Evolutionary conservation across 768 basidiomycete species (phyloP), one percentile per base, ranked within the genome.

Genomic region (Termitomyces sp.): DNA sequence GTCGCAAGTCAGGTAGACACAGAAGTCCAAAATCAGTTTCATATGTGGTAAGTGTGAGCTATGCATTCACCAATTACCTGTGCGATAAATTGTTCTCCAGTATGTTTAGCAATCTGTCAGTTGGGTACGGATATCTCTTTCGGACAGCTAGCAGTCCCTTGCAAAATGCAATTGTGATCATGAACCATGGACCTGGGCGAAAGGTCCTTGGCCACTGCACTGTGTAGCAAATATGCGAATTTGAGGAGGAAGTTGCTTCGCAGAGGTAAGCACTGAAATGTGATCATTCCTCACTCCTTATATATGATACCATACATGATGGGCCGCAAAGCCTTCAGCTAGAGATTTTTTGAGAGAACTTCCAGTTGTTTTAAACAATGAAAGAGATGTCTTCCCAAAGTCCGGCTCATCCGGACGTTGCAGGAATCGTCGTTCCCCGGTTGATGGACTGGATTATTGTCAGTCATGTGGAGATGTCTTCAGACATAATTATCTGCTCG

Each of bases 41-140:
- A 20, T 62, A 58, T 39, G 56, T 62, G 54, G 62, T 60, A 16
- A 53, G 62, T 22, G n/a, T 15, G 8, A 7, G 2, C 22, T 16
- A 51, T 37, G 26, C 20, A n/a, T 22, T 18, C 50, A n/a, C 34
- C 9, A 12, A 37, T 51, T n/a, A 24, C 16, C 24, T 51, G 34
- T 36, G 4, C 34, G 8, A 24, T 18, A 22, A 8, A n/a, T 41
- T 20, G 24, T 51, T 51, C 1, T 34, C 18, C 22, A 51, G 49
- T 50, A 51, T 18, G 24, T 51, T 16, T 36, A 51, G 34, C 33
- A 36, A 33, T n/a, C 33, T 22, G 12, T 20, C 20, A 13, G 12
- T 20, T 12, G 34, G 24, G 31, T 4, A 34, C 13, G 31, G 3
- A 31, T 20, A 31, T 22, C 13, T 36, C 8, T 16, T 36, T 9